Conservation (phyloP, 495 filamentous ascomycete genomes). For the Aspergillus cavernicola region DNA sequence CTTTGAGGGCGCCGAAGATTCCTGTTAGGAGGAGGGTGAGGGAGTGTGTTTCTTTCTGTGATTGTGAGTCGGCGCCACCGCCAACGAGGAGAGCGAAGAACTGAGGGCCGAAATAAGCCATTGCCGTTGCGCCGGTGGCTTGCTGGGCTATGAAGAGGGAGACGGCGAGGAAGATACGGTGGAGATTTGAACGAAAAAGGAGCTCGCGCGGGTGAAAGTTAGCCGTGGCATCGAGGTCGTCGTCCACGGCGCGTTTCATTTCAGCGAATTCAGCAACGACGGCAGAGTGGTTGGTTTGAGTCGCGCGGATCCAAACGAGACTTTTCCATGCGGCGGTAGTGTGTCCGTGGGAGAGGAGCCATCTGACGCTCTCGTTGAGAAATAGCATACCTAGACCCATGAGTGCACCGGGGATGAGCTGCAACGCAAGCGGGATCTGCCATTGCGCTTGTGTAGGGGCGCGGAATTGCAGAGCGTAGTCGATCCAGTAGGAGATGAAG, state of each 20-base stretch:
- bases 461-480: slow-evolving; percentile 53
- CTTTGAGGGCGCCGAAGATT: slow-evolving; percentile 51
- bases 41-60: not conserved
- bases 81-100: slow-evolving; percentile 54
- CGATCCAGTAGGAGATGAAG: slow-evolving; percentile 51
- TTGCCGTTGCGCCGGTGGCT: slow-evolving; percentile 50
- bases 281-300: slow-evolving; percentile 25
- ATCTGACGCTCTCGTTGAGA: slow-evolving; percentile 48
- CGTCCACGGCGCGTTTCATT: slow-evolving; percentile 41
- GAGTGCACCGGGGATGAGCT: slow-evolving; percentile 46
- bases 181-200: slow-evolving; percentile 38
- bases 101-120: slow-evolving; percentile 52
- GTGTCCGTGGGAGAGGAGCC: slow-evolving; percentile 44
- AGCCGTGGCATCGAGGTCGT: slow-evolving; percentile 39
- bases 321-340: slow-evolving; percentile 41
- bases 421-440: slow-evolving; percentile 52
- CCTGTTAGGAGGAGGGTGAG: slow-evolving; percentile 42
- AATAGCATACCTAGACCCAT: slow-evolving; percentile 50
- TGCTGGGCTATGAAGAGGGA: slow-evolving; percentile 46
- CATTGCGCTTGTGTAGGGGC: slow-evolving; percentile 50
- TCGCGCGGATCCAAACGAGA: slow-evolving; percentile 48
- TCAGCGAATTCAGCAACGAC: slow-evolving; percentile 37
- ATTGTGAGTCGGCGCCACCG: not conserved
- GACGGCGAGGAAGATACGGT: slow-evolving; percentile 37
- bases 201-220: slow-evolving; percentile 41